A percentile compares a stretch with the other conserved stretches of the same genome.
phyloP scores from a whole-genome alignment of 768 basidiomycete species.

The Tephrocybe sp. region DNA sequence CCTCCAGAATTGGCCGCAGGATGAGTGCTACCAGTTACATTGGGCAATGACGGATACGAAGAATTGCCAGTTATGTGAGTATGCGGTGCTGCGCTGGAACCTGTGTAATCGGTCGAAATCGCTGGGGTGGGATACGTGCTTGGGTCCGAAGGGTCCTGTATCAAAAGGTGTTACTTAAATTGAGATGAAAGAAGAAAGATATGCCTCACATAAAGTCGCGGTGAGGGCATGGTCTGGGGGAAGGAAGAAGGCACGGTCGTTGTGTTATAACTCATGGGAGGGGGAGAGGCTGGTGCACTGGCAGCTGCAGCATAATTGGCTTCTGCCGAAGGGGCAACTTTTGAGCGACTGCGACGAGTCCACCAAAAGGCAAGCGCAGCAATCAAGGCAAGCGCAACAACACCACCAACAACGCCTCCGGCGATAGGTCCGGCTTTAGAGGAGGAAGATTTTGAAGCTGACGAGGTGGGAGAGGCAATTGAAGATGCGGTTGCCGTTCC shows the following conservation, averaged over 20 bases:
- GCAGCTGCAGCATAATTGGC: slow-evolving; percentile 11
- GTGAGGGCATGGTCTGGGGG: slow-evolving; percentile 20
- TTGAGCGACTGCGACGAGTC: slow-evolving; percentile 22
- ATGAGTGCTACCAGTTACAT: slow-evolving; percentile 19
- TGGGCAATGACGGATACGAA: slow-evolving; percentile 13
- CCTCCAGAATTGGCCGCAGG: slow-evolving; percentile 6
- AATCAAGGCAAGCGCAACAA: slow-evolving; percentile 44
- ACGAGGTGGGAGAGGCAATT: background rate
- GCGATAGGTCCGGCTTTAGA: slow-evolving; percentile 51
- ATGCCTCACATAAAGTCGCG: slow-evolving; percentile 37
- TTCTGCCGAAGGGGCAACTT: slow-evolving; percentile 21
- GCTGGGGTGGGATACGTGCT: slow-evolving; percentile 34
- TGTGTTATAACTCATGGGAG: slow-evolving; percentile 16
- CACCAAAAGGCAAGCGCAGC: slow-evolving; percentile 28
- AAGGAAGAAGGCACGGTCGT: slow-evolving; percentile 7
- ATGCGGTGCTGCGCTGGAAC: slow-evolving; percentile 12
- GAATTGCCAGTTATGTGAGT: slow-evolving; percentile 18
- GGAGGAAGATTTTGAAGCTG: slow-evolving; percentile 10
- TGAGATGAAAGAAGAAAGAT: background rate
- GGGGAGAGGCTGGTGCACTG: slow-evolving; percentile 7
- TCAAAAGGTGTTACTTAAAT: slow-evolving; percentile 2
- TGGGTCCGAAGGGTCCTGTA: slow-evolving; percentile 38
- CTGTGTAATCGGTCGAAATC: slow-evolving; percentile 7
- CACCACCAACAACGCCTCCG: slow-evolving; percentile 59
- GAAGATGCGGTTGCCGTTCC: slow-evolving; percentile 12